Percentiles rank a stretch among this genome's conserved stretches.
These are phyloP conservation scores for Colletotrichum gigasporum DNA, from an alignment of 2,329 filamentous ascomycete genomes.

Conservation along the genomic window DNA sequence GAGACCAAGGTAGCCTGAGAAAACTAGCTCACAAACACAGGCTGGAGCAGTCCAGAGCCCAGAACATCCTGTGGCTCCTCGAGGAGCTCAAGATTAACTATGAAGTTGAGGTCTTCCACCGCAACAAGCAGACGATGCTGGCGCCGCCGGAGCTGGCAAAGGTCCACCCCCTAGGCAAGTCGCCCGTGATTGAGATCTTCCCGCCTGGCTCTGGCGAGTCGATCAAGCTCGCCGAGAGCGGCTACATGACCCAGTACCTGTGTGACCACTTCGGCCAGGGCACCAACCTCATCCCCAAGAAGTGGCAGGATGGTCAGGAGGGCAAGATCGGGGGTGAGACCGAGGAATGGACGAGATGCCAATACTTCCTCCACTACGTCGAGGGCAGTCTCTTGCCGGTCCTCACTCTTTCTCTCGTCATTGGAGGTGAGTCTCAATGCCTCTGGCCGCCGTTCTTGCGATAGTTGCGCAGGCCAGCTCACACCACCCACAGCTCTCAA, in stretches of 20 bases:
- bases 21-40: slow-evolving; percentile 52
- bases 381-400: slow-evolving; percentile 86
- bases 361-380: slow-evolving; percentile 82
- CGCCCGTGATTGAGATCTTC: slow-evolving; percentile 78
- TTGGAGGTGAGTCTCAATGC: slow-evolving; percentile 51
- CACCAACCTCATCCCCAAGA: slow-evolving; percentile 58
- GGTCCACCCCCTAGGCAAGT: slow-evolving; percentile 87
- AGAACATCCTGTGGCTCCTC: slow-evolving; percentile 86
- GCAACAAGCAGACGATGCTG: slow-evolving; percentile 66
- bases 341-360: slow-evolving; percentile 66
- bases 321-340: slow-evolving; percentile 68
- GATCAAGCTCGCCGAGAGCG: slow-evolving; percentile 82
- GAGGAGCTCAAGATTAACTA: slow-evolving; percentile 85
- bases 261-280: slow-evolving; percentile 67
- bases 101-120: slow-evolving; percentile 82
- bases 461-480: background rate
- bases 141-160: slow-evolving; percentile 81
- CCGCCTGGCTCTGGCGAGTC: slow-evolving; percentile 51
- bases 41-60: slow-evolving; percentile 84
- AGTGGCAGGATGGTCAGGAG: slow-evolving; percentile 67
- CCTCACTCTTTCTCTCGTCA: slow-evolving; percentile 71
- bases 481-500: slow-evolving; percentile 48
- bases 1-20: no score
- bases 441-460: background rate
- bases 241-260: slow-evolving; percentile 83